phyloP scores from a whole-genome alignment of 208 protist species.

The Leishmania braziliensis region DNA sequence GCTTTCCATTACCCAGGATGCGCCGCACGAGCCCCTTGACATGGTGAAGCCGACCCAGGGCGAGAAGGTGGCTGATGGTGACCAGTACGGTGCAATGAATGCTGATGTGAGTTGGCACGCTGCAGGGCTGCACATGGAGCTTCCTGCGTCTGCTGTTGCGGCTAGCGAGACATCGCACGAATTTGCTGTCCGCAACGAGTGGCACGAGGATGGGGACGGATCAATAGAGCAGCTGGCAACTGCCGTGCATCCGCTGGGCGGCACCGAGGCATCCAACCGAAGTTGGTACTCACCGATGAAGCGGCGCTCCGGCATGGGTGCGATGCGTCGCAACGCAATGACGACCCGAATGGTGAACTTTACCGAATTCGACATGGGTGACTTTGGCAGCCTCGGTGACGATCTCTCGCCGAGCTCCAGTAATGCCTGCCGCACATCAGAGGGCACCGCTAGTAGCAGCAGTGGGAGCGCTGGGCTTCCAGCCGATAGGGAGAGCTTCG shows the following conservation, averaged over 20 bases:
- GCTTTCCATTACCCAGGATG: not conserved
- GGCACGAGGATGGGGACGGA: not conserved
- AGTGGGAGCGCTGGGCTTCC: not conserved
- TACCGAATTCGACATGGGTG: not conserved
- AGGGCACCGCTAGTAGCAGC: not conserved
- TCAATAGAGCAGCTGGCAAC: not conserved
- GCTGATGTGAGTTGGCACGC: not conserved
- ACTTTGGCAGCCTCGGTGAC: not conserved
- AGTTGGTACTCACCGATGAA: slow-evolving; percentile 29
- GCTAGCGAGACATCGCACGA: not conserved
- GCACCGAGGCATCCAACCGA: not conserved
- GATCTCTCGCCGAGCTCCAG: not conserved
- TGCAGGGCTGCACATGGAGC: not conserved
- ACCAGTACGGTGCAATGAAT: not conserved
- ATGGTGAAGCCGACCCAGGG: not conserved
- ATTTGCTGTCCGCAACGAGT: not conserved
- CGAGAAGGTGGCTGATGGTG: not conserved
- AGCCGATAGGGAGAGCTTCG: not conserved
- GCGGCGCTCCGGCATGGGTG: slow-evolving; percentile 14
- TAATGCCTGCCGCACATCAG: not conserved
- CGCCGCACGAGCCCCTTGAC: not conserved
- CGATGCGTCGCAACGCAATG: slow-evolving; percentile 17
- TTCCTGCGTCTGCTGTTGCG: not conserved
- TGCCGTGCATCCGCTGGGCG: not conserved
- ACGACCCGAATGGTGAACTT: not conserved